phyloP scores from a whole-genome alignment of 768 basidiomycete genomes.

The Psilocybe cubensis region DNA sequence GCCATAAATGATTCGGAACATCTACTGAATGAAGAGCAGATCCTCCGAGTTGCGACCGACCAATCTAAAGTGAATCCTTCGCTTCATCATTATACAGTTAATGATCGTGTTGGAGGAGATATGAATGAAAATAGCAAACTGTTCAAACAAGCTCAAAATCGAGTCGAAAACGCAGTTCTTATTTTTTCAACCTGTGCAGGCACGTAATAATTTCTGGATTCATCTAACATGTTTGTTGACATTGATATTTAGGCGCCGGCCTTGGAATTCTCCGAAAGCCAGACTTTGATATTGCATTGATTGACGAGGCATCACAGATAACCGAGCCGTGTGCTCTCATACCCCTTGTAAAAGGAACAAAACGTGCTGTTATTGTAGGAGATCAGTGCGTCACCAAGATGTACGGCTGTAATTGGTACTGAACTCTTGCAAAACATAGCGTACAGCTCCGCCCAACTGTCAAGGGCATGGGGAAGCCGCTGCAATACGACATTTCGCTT shows the following conservation, averaged over 20 bases:
- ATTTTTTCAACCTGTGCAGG: slow-evolving; percentile 72
- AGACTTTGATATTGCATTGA: slow-evolving; percentile 63
- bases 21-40: slow-evolving; percentile 55
- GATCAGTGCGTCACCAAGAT: slow-evolving; percentile 56
- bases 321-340: slow-evolving; percentile 70
- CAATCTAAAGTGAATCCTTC: slow-evolving; percentile 61
- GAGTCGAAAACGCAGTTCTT: slow-evolving; percentile 58
- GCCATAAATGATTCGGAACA: slow-evolving; percentile 43
- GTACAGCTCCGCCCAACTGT: slow-evolving; percentile 73
- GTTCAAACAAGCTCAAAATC: slow-evolving; percentile 59
- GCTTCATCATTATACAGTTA: slow-evolving; percentile 62
- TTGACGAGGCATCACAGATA: slow-evolving; percentile 75
- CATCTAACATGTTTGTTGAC: neutral
- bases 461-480: slow-evolving; percentile 55
- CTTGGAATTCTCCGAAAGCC: slow-evolving; percentile 58
- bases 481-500: slow-evolving; percentile 63
- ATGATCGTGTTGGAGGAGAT: slow-evolving; percentile 67
- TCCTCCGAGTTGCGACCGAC: slow-evolving; percentile 73
- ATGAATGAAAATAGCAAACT: slow-evolving; percentile 60
- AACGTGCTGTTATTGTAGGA: slow-evolving; percentile 63
- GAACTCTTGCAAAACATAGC: slow-evolving; percentile 31
- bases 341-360: slow-evolving; percentile 66
- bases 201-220: slow-evolving; percentile 11
- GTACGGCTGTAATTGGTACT: neutral
- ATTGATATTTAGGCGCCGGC: slow-evolving; percentile 47